A percentile compares a stretch with the other conserved stretches of the same genome.
phyloP scores from a whole-genome alignment of 1,284 basidiomycete genomes.

The Marasmius tenuissimus region DNA sequence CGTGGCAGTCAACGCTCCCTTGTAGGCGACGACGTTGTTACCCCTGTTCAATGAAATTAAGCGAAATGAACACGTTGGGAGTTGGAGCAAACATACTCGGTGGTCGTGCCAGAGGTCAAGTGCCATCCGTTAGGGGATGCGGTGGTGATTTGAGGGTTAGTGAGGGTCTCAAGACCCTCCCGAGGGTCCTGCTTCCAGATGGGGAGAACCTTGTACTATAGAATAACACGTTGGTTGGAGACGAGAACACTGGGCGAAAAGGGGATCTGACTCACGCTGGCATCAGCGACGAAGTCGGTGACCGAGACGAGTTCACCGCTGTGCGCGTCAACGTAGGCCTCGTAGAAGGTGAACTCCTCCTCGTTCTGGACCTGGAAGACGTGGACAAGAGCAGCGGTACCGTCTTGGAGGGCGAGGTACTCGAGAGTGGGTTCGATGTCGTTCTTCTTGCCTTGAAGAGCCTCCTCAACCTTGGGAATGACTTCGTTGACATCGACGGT shows the following conservation, averaged over 20 bases:
- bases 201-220: constrained; percentile 39
- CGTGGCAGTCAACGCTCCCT: constrained; percentile 15
- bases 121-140: constrained; percentile 55
- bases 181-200: constrained; percentile 36
- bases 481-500: neutral
- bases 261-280: constrained; percentile 30
- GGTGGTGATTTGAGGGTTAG: constrained; percentile 38
- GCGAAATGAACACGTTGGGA: neutral
- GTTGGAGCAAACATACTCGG: neutral
- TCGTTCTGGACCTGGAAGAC: constrained; percentile 59
- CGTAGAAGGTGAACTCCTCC: constrained; percentile 54
- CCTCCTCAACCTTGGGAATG: neutral
- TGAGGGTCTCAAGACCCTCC: constrained; percentile 39
- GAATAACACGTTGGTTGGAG: neutral
- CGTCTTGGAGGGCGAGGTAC: constrained; percentile 45
- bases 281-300: constrained; percentile 50
- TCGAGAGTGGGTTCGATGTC: constrained; percentile 23
- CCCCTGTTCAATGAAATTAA: constrained; percentile 17
- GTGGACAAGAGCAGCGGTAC: constrained; percentile 50
- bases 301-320: constrained; percentile 49
- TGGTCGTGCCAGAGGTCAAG: constrained; percentile 16
- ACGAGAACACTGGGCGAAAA: neutral
- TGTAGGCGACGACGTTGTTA: constrained; percentile 32
- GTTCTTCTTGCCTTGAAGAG: neutral
- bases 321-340: constrained; percentile 64